Evolutionary conservation across 2,329 filamentous ascomycete species (phyloP), one percentile per base, ranked within the genome.

Genomic region (Colletotrichum abscissum): DNA sequence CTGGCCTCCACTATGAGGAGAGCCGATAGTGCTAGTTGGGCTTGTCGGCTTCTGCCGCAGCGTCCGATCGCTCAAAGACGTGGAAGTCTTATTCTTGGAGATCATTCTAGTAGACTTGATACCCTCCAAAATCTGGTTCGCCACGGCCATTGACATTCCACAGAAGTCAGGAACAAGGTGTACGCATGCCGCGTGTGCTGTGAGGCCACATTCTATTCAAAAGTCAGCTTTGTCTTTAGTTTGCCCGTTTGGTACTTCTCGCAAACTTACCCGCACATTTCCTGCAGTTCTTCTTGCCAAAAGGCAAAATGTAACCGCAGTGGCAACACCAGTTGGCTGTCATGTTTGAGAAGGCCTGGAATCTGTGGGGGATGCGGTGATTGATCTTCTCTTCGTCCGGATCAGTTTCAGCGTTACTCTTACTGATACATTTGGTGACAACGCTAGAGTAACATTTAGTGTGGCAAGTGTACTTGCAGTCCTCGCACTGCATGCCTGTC

Each of bases 351-450:
- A 97, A 99, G n/a, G 93, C 92, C 79, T 96, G 92, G 87, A 98
- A 99, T 67, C 97, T 93, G 89, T 99, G 97, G 9, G 97, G 97
- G 81, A 99, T 99, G 76, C 97, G 94, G 82, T 99, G 97, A 82
- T 99, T 99, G 90, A 99, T 97, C 88, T 98, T 99, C 85, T 98
- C 97, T 84, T 99, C 97, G 84, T 99, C 97, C 26, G 97, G 96
- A 82, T 99, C 97, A 6, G 95, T 97, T 83, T 99, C 97, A 76
- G 97, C 96, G 81, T 99, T 99, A 75, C 96, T 98, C 83, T 99
- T 98, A 86, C 96, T 98, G 83, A 99, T 99, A 86, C 97, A 99
- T 84, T 99, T 99, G 76, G 97, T 99, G 78, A 99, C 97, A 59
- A 99, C 97, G 82, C 95, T 97, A 19, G 91, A 86, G 83, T 98